These are phyloP conservation scores for Monilinia fructigena DNA, from an alignment of 2,329 filamentous ascomycete species.

Conservation along the genomic window DNA sequence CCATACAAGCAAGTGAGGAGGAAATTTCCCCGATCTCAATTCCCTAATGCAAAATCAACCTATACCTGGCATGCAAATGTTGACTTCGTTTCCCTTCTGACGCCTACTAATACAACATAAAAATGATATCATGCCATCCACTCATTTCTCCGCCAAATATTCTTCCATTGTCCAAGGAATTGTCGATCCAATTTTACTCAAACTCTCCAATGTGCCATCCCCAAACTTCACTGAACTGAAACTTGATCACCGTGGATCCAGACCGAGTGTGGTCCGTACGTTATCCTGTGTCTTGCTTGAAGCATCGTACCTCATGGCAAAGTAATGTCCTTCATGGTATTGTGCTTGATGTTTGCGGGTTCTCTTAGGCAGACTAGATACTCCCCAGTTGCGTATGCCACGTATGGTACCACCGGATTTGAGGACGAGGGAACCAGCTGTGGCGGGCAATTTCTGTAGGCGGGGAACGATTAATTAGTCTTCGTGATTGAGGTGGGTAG, in stretches of 20 bases:
- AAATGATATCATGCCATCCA: conserved; percentile 11
- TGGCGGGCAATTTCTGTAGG: conserved; percentile 77
- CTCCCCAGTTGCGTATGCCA: conserved; percentile 92
- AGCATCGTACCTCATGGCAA: conserved; percentile 94
- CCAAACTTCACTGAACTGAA: conserved; percentile 87
- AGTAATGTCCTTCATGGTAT: conserved; percentile 89
- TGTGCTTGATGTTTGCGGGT: conserved; percentile 77
- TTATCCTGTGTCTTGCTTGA: conserved; percentile 70
- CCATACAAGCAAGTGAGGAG: conserved; percentile 19
- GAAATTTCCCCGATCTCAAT: conserved; percentile 12
- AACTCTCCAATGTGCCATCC: conserved; percentile 54
- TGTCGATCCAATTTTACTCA: conserved; percentile 39
- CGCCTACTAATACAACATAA: conserved; percentile 25
- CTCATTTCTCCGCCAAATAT: conserved; percentile 21
- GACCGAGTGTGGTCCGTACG: conserved; percentile 70
- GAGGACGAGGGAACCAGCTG: conserved; percentile 80
- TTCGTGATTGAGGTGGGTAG: conserved; percentile 5
- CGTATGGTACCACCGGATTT: conserved; percentile 84
- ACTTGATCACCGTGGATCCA: conserved; percentile 89
- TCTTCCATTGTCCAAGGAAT: conserved; percentile 37
- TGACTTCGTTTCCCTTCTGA: conserved; percentile 24
- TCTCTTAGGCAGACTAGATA: conserved; percentile 80
- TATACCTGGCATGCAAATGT: conserved; percentile 14
- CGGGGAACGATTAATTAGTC: conserved; percentile 24
- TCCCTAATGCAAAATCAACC: conserved; percentile 6